phyloP scores from a whole-genome alignment of 805 yeast species.

The Starmerella vitae region DNA sequence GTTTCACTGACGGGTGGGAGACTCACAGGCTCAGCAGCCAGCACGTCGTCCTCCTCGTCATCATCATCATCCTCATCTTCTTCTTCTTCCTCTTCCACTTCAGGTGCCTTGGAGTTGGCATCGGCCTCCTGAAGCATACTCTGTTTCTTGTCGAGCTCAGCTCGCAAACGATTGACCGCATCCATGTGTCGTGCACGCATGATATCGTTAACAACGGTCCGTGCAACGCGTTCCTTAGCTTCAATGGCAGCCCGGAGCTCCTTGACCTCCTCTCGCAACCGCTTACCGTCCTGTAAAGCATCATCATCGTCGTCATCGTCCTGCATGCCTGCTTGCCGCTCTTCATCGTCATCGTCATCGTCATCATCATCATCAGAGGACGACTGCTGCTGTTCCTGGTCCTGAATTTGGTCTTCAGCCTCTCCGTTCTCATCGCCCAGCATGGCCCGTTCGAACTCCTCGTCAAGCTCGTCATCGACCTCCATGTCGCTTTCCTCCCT shows the following conservation, averaged over 20 bases:
- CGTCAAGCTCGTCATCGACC: constrained; percentile 25
- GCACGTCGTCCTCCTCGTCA: constrained; percentile 25
- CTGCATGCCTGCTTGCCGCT: constrained; percentile 40
- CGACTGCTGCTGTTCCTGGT: constrained; percentile 33
- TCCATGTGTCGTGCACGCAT: constrained; percentile 76
- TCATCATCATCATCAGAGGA: constrained; percentile 40
- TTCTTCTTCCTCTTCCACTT: constrained; percentile 20
- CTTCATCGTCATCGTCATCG: constrained; percentile 44
- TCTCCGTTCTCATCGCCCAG: constrained; percentile 26
- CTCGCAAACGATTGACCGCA: constrained; percentile 60
- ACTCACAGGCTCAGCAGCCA: constrained; percentile 1
- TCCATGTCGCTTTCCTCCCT: constrained; percentile 28
- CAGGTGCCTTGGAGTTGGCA: constrained; percentile 4
- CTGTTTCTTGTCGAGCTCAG: constrained; percentile 69
- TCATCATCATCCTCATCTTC: constrained; percentile 25
- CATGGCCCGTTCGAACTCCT: constrained; percentile 25
- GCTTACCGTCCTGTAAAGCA: constrained; percentile 49
- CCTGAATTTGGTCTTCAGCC: constrained; percentile 23
- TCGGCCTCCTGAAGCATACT: constrained; percentile 39
- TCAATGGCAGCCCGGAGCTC: constrained; percentile 70
- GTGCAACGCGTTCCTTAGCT: constrained; percentile 58
- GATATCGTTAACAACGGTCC: constrained; percentile 64
- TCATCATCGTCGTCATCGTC: constrained; percentile 41
- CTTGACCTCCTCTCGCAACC: constrained; percentile 68
- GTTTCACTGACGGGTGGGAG: constrained; percentile 16